Evolutionary conservation across 352 stramenopile genomes (phyloP), one percentile per base, ranked within the genome.

Genomic region (Blastocystis sp.): DNA sequence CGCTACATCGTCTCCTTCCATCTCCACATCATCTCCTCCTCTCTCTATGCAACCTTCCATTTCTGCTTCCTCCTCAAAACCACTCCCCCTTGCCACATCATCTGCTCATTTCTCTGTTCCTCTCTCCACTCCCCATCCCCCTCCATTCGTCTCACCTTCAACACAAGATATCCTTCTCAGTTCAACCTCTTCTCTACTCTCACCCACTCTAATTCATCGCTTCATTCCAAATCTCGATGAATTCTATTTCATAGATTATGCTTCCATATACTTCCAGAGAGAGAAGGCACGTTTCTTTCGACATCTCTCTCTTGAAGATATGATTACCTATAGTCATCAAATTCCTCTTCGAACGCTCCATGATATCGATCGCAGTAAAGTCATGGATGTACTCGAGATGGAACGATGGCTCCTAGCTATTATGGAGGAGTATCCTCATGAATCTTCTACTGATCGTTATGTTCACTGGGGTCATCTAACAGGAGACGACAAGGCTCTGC

Each of bases 181-280:
- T n/a, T 52, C 32, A 24, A 29, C 56, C 7, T 42, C 27, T n/a
- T 35, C 32, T 3, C 66, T 24, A 37, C 71, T 61, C 11, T 46
- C 71, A 1, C n/a, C 2, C 0, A 65, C 2, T 2, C 1, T 3
- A 21, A 37, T 58, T 52, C 51, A 81, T 61, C 71, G 63, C 1
- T 46, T 35, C 49, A 63, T 81, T 52, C 71, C 71, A 5, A 52
- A 63, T n/a, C 6, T 81, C 21, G n/a, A 32, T n/a, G 71, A 81
- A 19, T 81, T 63, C 71, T 29, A 46, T 37, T 81, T 81, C 49
- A 29, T 81, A 16, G 71, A 81, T 37, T 81, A 81, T 56, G 51
- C 51, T 11, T 51, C 43, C 46, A n/a, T 81, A 5, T 81, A 81
- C 49, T 81, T 81, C 71, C 49, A 65, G 11, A 42, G 71, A 49